Evolutionary conservation across 192 early-diverging fungal species (phyloP).

Genomic region (Umbelopsis sp.): DNA sequence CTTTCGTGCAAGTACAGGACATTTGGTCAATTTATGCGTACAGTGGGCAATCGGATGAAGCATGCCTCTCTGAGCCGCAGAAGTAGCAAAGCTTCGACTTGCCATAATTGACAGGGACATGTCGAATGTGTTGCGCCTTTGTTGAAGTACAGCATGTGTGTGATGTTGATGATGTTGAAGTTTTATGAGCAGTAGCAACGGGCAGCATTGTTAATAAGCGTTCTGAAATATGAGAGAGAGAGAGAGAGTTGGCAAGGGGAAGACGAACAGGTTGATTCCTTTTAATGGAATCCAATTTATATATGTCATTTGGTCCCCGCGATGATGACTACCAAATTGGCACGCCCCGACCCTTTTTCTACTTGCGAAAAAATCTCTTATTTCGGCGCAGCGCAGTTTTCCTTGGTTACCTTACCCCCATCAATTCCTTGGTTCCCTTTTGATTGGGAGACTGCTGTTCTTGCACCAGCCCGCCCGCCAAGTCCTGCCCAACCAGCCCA

Average conservation of each 20-base stretch:
- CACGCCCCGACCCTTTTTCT: slow-evolving; percentile 14
- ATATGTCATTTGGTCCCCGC: slow-evolving; percentile 23
- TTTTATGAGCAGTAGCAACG: too few relatives aligned
- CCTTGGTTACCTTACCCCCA: not conserved
- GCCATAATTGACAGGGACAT: not conserved
- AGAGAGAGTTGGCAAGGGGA: not conserved
- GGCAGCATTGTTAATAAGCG: not conserved
- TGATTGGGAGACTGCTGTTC: not conserved
- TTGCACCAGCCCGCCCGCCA: not conserved
- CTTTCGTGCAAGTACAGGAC: too few relatives aligned
- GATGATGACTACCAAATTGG: slow-evolving; percentile 23
- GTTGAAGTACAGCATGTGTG: not conserved
- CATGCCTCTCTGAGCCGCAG: slow-evolving; percentile 27
- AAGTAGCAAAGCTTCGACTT: slow-evolving; percentile 26
- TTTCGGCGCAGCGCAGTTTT: slow-evolving; percentile 14
- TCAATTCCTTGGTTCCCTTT: not conserved
- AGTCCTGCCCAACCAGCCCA: not conserved
- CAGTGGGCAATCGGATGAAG: slow-evolving; percentile 29
- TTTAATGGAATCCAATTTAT: slow-evolving; percentile 22
- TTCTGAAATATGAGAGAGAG: not conserved
- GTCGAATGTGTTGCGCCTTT: not conserved
- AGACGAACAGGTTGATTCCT: not conserved
- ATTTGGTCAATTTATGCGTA: slow-evolving; percentile 15
- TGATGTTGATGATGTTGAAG: not conserved
- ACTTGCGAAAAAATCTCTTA: not conserved